Percentiles rank a stretch among this genome's conserved stretches.
phyloP scores from a whole-genome alignment of 2,329 filamentous ascomycete species.

The Trichoderma atrobrunneum region DNA sequence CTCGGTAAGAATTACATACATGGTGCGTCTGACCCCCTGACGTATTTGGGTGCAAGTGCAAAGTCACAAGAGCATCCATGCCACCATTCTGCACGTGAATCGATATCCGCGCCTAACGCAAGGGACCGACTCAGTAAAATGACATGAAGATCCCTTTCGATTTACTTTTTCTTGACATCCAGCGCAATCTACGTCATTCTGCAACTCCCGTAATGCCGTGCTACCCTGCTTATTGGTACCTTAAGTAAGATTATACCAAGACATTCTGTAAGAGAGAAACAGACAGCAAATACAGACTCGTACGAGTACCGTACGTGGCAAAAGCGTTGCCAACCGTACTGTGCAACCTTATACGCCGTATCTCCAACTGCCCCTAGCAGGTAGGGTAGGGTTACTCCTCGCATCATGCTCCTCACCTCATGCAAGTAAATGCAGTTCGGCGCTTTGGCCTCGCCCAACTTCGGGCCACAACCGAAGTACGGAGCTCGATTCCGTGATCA shows the following conservation, averaged over 20 bases:
- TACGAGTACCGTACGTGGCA: background rate
- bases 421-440: background rate
- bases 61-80: background rate
- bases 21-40: background rate
- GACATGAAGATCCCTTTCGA: background rate
- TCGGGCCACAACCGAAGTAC: background rate
- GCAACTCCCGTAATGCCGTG: background rate
- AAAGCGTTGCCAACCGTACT: background rate
- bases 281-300: background rate
- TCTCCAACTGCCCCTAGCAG: background rate
- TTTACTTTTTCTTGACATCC: background rate
- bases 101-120: background rate
- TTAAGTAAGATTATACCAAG: background rate
- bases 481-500: background rate
- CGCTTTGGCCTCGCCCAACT: background rate
- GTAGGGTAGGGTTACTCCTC: background rate
- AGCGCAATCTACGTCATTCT: background rate
- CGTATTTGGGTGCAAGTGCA: background rate
- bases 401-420: background rate
- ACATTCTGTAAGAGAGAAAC: background rate
- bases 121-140: background rate
- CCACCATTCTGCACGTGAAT: background rate
- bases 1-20: background rate
- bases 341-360: background rate
- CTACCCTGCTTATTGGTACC: background rate